A percentile compares a stretch with the other conserved stretches of the same genome.
Evolutionary conservation across 306 rosid genomes (phyloP).

Genomic region (Casuarina glauca): DNA sequence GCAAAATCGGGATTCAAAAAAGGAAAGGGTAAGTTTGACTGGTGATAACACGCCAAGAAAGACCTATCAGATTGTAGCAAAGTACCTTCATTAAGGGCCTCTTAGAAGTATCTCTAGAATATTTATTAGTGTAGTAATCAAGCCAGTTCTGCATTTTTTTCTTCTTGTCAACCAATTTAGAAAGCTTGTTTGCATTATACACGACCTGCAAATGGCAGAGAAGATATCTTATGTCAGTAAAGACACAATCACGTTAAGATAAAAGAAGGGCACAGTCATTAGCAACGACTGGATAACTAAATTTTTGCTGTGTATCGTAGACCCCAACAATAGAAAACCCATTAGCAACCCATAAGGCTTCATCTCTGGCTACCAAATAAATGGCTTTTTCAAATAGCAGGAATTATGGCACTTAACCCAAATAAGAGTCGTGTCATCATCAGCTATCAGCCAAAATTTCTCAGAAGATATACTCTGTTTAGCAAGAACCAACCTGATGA

Average conservation of each 20-base stretch:
- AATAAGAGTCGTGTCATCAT: slow-evolving; percentile 21
- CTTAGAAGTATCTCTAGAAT: slow-evolving; percentile 50
- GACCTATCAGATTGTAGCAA: slow-evolving; percentile 15
- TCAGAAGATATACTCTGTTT: background rate
- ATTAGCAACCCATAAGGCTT: slow-evolving; percentile 3
- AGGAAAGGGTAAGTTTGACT: slow-evolving; percentile 16
- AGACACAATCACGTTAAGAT: background rate
- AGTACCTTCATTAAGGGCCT: slow-evolving; percentile 74
- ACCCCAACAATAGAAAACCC: background rate
- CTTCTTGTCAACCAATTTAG: slow-evolving; percentile 75
- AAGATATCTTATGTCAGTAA: background rate
- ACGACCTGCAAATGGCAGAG: slow-evolving; percentile 59
- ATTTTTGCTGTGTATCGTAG: background rate
- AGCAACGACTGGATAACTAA: background rate
- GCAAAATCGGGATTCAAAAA: slow-evolving; percentile 21
- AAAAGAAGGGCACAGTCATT: background rate
- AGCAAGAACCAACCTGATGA: slow-evolving; percentile 71
- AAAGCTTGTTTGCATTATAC: slow-evolving; percentile 73
- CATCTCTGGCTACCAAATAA: slow-evolving; percentile 10
- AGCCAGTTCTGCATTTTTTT: slow-evolving; percentile 85
- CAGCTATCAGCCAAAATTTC: slow-evolving; percentile 7
- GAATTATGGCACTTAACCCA: slow-evolving; percentile 2
- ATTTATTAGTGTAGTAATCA: slow-evolving; percentile 72
- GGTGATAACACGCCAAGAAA: slow-evolving; percentile 12
- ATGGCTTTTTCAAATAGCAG: slow-evolving; percentile 14